Percentiles rank a stretch among this genome's conserved stretches.
phyloP scores from a whole-genome alignment of 2,329 filamentous ascomycete genomes.

The Fusarium sp. region DNA sequence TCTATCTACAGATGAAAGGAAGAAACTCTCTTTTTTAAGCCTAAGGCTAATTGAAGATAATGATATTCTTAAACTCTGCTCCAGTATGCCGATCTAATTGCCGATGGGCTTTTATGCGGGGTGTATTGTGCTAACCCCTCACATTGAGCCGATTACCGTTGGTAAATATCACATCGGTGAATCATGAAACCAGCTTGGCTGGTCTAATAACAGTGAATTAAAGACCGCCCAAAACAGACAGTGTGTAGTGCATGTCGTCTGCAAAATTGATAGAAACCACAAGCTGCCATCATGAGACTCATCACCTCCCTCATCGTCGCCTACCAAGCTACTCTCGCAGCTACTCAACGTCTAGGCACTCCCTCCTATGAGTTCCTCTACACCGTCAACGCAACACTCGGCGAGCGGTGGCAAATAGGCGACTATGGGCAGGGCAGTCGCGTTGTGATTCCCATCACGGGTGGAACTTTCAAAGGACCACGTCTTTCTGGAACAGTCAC shows the following conservation, averaged over 20 bases:
- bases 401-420: constrained; percentile 43
- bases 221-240: not conserved
- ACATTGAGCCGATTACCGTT: constrained; percentile 9
- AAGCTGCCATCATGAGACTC: constrained; percentile 31
- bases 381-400: constrained; percentile 43
- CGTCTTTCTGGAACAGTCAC: constrained; percentile 52
- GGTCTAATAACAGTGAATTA: not conserved
- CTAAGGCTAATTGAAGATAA: not conserved
- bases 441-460: constrained; percentile 53
- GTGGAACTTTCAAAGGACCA: constrained; percentile 57
- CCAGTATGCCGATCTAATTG: constrained; percentile 29
- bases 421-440: constrained; percentile 44
- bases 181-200: constrained; percentile 8
- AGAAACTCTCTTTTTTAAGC: not conserved
- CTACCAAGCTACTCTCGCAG: constrained; percentile 11
- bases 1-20: not conserved
- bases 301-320: constrained; percentile 1
- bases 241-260: no score
- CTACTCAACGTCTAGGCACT: constrained; percentile 36
- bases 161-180: constrained; percentile 5
- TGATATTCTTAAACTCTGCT: not conserved
- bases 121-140: constrained; percentile 21
- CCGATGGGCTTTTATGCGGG: constrained; percentile 24
- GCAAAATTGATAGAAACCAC: no score
- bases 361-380: constrained; percentile 44